Evolutionary conservation across 306 rosid genomes (phyloP).

Genomic region (Lablab purpureus): DNA sequence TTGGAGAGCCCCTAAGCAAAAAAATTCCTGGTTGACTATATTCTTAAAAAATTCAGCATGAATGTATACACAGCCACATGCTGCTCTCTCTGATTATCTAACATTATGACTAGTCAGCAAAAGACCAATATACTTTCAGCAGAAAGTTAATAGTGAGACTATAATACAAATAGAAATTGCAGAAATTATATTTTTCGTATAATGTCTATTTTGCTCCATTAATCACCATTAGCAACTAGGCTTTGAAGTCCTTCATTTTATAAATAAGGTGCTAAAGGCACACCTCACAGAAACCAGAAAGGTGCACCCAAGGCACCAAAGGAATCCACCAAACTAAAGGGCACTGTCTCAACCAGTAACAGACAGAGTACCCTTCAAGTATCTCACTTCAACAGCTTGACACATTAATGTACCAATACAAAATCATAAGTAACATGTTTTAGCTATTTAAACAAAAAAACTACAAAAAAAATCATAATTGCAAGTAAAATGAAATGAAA

Average conservation of each 20-base stretch:
- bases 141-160: neutral
- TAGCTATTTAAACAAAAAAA: neutral
- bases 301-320: constrained; percentile 26
- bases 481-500: neutral
- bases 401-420: constrained; percentile 1
- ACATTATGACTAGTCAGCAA: neutral
- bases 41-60: neutral
- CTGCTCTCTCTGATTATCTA: neutral
- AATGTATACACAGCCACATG: neutral
- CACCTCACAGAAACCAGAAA: constrained; percentile 14
- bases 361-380: neutral
- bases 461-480: constrained; percentile 2
- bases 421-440: constrained; percentile 25
- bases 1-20: neutral
- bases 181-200: neutral
- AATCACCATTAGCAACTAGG: neutral
- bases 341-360: constrained; percentile 12
- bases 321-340: constrained; percentile 8
- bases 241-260: neutral
- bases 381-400: neutral
- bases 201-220: neutral
- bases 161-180: neutral
- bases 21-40: neutral
- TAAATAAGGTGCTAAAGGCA: neutral
- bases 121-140: neutral